phyloP scores from a whole-genome alignment of 2,329 filamentous ascomycete species.

The Pseudogymnoascus sp. region DNA sequence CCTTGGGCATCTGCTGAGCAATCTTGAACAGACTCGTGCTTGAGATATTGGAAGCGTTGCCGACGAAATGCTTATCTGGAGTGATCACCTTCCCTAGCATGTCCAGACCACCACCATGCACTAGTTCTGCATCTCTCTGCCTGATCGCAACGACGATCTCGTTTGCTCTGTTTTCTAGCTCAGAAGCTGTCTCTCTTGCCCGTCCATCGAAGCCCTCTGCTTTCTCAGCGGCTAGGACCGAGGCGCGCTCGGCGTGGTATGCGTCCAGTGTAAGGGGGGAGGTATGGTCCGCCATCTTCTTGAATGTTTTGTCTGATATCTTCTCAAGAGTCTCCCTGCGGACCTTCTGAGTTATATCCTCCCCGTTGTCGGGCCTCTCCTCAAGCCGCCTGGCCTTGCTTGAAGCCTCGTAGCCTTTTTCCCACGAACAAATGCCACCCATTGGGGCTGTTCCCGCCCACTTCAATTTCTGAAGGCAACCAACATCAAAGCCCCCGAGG shows the following conservation, averaged over 20 bases:
- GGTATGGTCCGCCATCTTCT: background rate
- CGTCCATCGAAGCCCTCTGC: slow-evolving; percentile 26
- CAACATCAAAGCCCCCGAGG: background rate
- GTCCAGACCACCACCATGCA: slow-evolving; percentile 18
- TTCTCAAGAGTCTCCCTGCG: background rate
- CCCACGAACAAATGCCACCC: slow-evolving; percentile 3
- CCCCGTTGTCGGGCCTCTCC: background rate
- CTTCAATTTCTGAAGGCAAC: background rate
- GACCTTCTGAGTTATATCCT: background rate
- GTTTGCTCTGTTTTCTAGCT: slow-evolving; percentile 24
- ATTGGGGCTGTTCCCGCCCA: background rate
- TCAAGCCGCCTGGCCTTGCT: background rate
- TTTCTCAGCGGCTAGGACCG: slow-evolving; percentile 21
- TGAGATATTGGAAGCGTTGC: slow-evolving; percentile 46
- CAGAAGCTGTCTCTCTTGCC: slow-evolving; percentile 18
- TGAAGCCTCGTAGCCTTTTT: background rate
- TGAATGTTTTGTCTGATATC: background rate
- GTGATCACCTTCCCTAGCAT: slow-evolving; percentile 1
- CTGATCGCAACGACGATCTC: slow-evolving; percentile 25
- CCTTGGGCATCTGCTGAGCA: slow-evolving; percentile 58
- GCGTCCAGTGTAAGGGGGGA: background rate
- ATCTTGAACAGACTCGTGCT: slow-evolving; percentile 50
- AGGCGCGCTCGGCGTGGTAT: slow-evolving; percentile 5
- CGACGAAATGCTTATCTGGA: slow-evolving; percentile 49
- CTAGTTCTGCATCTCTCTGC: slow-evolving; percentile 23